Evolutionary conservation across 225 moss, liverwort and hornwort genomes (phyloP), one percentile per base, ranked within the genome.

Genomic region (Polytrichum commune): DNA sequence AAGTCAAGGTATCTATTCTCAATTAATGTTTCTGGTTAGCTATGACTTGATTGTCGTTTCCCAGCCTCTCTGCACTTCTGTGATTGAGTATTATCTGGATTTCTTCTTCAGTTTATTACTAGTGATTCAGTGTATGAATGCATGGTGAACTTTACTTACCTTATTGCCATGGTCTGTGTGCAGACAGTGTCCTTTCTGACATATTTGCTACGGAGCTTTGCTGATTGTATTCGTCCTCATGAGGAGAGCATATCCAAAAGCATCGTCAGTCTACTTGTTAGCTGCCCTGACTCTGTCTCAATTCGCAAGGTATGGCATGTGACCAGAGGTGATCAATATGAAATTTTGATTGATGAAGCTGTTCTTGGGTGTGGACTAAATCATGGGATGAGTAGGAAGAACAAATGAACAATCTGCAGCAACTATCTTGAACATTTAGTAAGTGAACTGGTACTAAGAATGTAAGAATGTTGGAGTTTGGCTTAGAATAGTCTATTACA

Each of bases 211-310:
- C 91, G 94, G 70, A 95, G 95, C 72, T 98, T 98, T 78, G 95
- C 98, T 54, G 98, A 98, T 66, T 98, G 79, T 72, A 98, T 98
- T 76, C 98, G 98, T 62, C 95, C 98, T 60, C 98, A 98, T 53
- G 98, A 98, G 70, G 98, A 98, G 58, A 93, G 98, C 86, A 93
- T 98, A 75, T 98, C 98, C 27, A 98, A 93, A 77, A 98, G 98
- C 75, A 98, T 98, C 22, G 95, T 98, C 69, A 98, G 95, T 76
- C 86, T 98, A 69, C 90, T 98, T 66, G 98, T 95, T 70, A 98
- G 88, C 79, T 98, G 98, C 76, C 98, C 98, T 46, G 98, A 98
- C 80, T 95, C 98, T 67, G 98, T 98, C 62, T 90, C 95, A 63
- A 98, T 95, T 54, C 90, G 98, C 69, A 98, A 98, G 98, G 98